A percentile compares a stretch with the other conserved stretches of the same genome.
These are phyloP conservation scores for Ustilago loliicola DNA, from an alignment of 1,284 basidiomycete species.

Conservation along the genomic window DNA sequence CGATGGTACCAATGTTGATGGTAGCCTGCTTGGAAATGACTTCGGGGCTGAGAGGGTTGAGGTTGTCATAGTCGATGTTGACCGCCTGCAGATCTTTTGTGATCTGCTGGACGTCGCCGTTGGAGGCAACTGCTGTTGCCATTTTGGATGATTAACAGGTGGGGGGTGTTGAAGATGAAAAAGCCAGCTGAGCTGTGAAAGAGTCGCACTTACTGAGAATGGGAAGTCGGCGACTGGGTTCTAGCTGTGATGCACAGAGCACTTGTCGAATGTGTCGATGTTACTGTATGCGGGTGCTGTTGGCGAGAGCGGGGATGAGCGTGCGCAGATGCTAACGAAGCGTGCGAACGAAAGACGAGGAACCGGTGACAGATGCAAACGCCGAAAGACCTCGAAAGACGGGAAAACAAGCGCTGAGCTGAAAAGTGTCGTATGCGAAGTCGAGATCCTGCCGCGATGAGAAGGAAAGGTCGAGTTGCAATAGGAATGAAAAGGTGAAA, in stretches of 20 bases:
- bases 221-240: not conserved
- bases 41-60: constrained; percentile 92
- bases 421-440: constrained; percentile 1
- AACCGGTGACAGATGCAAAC: constrained; percentile 17
- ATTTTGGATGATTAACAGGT: constrained; percentile 22
- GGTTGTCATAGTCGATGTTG: constrained; percentile 70
- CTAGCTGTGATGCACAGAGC: not conserved
- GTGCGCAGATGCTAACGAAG: constrained; percentile 12
- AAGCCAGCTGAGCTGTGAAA: not conserved
- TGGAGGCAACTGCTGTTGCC: constrained; percentile 52
- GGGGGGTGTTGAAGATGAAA: constrained; percentile 12
- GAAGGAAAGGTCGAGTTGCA: not conserved
- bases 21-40: constrained; percentile 96
- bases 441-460: constrained; percentile 4
- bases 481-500: not conserved
- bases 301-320: not conserved
- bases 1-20: constrained; percentile 71
- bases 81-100: constrained; percentile 46
- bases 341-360: constrained; percentile 5
- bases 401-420: constrained; percentile 10
- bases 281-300: constrained; percentile 6
- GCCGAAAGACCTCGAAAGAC: constrained; percentile 9
- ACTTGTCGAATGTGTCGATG: constrained; percentile 2
- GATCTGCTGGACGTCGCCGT: constrained; percentile 45
- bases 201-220: not conserved